Evolutionary conservation across 768 basidiomycete genomes (phyloP).

Genomic region (Naganishia onofrii): DNA sequence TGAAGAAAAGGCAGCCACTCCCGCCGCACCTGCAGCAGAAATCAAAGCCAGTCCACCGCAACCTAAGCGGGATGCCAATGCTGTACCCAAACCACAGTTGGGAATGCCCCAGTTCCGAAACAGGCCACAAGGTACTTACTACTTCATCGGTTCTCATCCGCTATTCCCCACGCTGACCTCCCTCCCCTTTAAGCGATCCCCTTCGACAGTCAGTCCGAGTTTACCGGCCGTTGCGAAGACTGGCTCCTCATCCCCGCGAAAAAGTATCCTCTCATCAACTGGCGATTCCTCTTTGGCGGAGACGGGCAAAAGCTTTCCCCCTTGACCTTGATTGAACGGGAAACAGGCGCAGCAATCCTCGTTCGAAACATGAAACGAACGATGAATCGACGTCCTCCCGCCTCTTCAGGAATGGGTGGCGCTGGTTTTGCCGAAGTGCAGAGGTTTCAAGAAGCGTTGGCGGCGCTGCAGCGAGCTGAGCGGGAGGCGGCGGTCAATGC

Average conservation of each 20-base stretch:
- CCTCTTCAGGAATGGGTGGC: neutral
- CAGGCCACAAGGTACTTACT: neutral
- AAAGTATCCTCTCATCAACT: slow-evolving; percentile 32
- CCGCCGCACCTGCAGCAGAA: neutral
- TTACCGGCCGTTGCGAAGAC: slow-evolving; percentile 21
- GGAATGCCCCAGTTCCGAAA: slow-evolving; percentile 4
- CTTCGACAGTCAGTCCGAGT: slow-evolving; percentile 26
- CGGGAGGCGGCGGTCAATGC: slow-evolving; percentile 1
- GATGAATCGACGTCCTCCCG: slow-evolving; percentile 15
- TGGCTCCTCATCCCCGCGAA: slow-evolving; percentile 29
- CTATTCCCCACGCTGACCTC: too few species aligned
- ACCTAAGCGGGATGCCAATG: slow-evolving; percentile 1
- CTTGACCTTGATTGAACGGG: slow-evolving; percentile 31
- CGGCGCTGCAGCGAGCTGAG: slow-evolving; percentile 21
- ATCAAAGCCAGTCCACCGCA: neutral
- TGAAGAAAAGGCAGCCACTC: neutral
- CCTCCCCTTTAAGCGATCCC: neutral
- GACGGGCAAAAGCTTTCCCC: slow-evolving; percentile 15
- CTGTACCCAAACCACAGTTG: slow-evolving; percentile 10
- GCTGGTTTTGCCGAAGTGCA: slow-evolving; percentile 21
- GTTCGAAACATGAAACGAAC: slow-evolving; percentile 30
- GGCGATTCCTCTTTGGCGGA: slow-evolving; percentile 25
- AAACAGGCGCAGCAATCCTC: slow-evolving; percentile 28
- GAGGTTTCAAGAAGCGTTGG: slow-evolving; percentile 19
- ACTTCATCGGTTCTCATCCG: neutral